phyloP scores from a whole-genome alignment of 2,329 filamentous ascomycete species.

The Penicillium sp. region DNA sequence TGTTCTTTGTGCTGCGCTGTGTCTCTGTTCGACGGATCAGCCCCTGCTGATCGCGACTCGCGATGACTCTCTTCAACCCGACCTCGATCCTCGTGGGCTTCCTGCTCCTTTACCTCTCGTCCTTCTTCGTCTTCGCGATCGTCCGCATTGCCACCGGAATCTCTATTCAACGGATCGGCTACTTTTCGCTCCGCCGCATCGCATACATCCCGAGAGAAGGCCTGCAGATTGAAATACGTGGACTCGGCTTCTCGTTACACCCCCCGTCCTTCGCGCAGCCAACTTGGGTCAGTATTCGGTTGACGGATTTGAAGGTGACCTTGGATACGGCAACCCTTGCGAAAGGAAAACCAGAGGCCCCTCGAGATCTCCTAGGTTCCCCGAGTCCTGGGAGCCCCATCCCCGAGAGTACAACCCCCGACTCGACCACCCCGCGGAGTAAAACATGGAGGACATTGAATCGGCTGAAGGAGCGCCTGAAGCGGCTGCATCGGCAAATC shows the following conservation, averaged over 20 bases:
- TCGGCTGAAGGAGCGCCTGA: slow-evolving; percentile 78
- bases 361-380: slow-evolving; percentile 21
- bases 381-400: slow-evolving; percentile 23
- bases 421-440: slow-evolving; percentile 48
- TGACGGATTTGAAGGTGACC: slow-evolving; percentile 82
- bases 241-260: slow-evolving; percentile 83
- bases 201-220: slow-evolving; percentile 89
- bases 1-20: slow-evolving; percentile 19
- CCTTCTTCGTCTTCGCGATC: slow-evolving; percentile 91
- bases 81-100: slow-evolving; percentile 84
- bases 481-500: slow-evolving; percentile 80
- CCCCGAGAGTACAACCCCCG: slow-evolving; percentile 15
- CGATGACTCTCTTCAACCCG: slow-evolving; percentile 55
- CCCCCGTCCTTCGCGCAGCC: slow-evolving; percentile 95
- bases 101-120: slow-evolving; percentile 82
- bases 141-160: slow-evolving; percentile 89
- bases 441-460: slow-evolving; percentile 80
- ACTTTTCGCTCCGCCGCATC: slow-evolving; percentile 85
- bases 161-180: slow-evolving; percentile 93
- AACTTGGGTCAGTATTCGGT: slow-evolving; percentile 88
- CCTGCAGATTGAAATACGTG: slow-evolving; percentile 82
- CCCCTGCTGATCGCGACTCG: slow-evolving; percentile 33
- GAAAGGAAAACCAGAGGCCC: slow-evolving; percentile 22
- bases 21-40: slow-evolving; percentile 29
- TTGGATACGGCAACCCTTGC: slow-evolving; percentile 69